Base-by-base conservation (phyloP, 2,329 filamentous ascomycete genomes). In the Epichloe festucae region DNA sequence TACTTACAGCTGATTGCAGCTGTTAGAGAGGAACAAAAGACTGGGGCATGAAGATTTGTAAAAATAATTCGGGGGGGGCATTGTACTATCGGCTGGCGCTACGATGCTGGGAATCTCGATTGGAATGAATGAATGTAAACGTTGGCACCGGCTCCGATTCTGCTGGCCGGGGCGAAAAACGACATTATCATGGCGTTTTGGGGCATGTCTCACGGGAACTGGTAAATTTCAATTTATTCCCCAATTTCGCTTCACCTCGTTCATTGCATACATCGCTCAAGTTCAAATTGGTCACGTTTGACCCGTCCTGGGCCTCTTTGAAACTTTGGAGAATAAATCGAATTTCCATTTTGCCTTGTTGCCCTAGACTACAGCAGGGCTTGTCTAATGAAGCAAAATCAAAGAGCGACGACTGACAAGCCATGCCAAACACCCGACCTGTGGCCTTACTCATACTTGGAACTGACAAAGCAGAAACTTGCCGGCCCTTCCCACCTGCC, bases 371-470 rank as follows among this genome's bases (percentile, higher is more conserved):
- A 68, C 62, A 64, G 61, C 62, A 59, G 55, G 56, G 58, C 59
- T 61, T 64, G 64, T 58, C 62, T 57, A 55, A 60, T 52, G 57
- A 55, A 59, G 40, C 45, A 56, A 58, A 39, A 23, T 46, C 55
- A 67, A 62, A 58, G 59, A 67, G 57, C 54, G 62, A 65, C 54
- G 62, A 65, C 65, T 56, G 63, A 61, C 64, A 68, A 64, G 60
- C 60, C 63, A 54, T 60, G 47, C 52, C 19, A 51, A 40, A 52
- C 57, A 57, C 56, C 60, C 62, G 61, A 64, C 60, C 61, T 60
- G 58, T 62, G 67, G 61, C 58, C 59, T 46, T 55, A 53, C 57
- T 57, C 58, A 57, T 54, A 27, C 43, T 53, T 59, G 55, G 56
- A 55, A 53, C 53, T 46, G 53, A 56, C 48, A 50, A 48, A 43